Evolutionary conservation across 768 basidiomycete genomes (phyloP), one percentile per base, ranked within the genome.

Genomic region (Lactifluus piperatus): DNA sequence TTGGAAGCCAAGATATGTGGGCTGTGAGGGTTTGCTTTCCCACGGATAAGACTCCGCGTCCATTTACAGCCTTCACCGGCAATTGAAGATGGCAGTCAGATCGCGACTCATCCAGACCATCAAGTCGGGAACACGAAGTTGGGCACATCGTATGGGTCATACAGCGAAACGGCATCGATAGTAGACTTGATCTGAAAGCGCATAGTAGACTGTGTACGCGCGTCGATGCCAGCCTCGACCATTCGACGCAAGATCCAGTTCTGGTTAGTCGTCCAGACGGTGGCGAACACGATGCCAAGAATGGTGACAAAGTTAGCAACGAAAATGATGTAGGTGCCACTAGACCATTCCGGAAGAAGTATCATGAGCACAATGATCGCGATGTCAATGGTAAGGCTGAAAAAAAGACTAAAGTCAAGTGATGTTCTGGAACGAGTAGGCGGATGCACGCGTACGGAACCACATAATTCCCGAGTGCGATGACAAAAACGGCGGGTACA

Each of bases 261-360:
- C 52, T 62, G 52, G 47, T 57, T 62, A 32, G 54, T 57, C 4
- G 63, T 64, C 63, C 63, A 64, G 30, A 64, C 63, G 1, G 63
- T 64, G 34, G 63, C 63, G 20, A 64, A 64, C 8, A 64, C 63
- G 20, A 62, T 62, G 16, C 63, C 63, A 37, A 64, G 53, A 43
- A 64, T 64, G 36, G 63, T 58, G 53, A 62, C 29, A 47, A 58
- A 64, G 44, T 64, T 64, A 44, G 62, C 48, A 6, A 57, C 10
- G 16, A 55, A 62, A 36, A 64, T 32, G 24, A 64, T 57, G 51
- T 55, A 62, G 16, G 56, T 39, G 51, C 60, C 61, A 22, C 30
- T 54, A 7, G 39, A 22, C 57, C 62, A 62, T 30, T 50, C 13
- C 24, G 63, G 60, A 9, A 57, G 52, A 5, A 45, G 29, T 9